Conservation (phyloP, 2,329 filamentous ascomycete genomes). For the Sporothrix variecibatus region DNA sequence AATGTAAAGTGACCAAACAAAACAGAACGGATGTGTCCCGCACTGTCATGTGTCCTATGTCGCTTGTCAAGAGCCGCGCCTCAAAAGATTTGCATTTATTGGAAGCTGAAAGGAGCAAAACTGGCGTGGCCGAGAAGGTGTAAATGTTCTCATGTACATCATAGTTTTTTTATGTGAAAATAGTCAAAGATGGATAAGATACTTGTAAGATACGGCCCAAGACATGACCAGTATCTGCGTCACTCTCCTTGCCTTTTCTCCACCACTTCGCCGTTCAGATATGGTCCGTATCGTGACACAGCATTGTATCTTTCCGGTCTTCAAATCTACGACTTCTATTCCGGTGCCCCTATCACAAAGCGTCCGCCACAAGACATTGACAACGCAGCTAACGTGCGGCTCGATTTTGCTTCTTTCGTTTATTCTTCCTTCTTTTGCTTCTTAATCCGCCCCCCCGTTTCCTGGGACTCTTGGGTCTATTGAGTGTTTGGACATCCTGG, state of each 20-base stretch:
- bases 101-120: not conserved
- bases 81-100: not conserved
- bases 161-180: not conserved
- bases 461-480: not conserved
- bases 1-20: not conserved
- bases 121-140: not conserved
- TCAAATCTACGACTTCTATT: not conserved
- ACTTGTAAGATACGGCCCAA: not conserved
- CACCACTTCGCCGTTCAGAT: not conserved
- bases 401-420: not conserved
- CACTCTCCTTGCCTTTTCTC: not conserved
- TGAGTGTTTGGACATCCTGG: not conserved
- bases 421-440: conserved; percentile 6
- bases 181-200: not conserved
- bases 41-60: not conserved
- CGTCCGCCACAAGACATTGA: not conserved
- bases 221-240: not conserved
- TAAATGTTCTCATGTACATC: not conserved
- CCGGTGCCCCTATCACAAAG: not conserved
- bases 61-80: not conserved
- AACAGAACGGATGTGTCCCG: not conserved
- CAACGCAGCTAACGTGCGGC: not conserved
- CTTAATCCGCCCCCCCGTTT: not conserved
- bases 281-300: not conserved
- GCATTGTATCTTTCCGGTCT: not conserved